phyloP scores from a whole-genome alignment of 176 grass and related monocot species.

The Alopecurus myosuroides region DNA sequence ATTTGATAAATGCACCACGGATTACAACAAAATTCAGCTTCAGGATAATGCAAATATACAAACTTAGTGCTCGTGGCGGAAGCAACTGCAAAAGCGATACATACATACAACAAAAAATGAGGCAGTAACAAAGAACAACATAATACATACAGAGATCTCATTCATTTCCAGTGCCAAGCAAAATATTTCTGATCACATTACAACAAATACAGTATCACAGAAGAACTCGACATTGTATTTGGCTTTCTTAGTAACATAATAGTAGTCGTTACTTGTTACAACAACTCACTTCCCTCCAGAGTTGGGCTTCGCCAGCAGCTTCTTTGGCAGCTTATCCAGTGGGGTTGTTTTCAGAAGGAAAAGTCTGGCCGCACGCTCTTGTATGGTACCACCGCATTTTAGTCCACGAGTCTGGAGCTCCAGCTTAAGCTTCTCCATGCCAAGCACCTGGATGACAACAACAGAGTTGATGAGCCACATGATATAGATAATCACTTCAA shows the following conservation, averaged over 20 bases:
- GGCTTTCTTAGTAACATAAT: background rate
- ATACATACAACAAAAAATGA: background rate
- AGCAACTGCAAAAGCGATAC: background rate
- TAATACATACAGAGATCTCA: slow-evolving; percentile 24
- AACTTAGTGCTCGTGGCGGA: background rate
- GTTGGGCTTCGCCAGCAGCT: slow-evolving; percentile 57
- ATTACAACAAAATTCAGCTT: background rate
- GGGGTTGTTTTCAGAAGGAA: slow-evolving; percentile 93
- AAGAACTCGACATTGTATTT: background rate
- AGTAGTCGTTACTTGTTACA: background rate
- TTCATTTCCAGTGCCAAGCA: slow-evolving; percentile 11
- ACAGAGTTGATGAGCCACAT: background rate
- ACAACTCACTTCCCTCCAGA: slow-evolving; percentile 24
- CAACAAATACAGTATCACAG: slow-evolving; percentile 14
- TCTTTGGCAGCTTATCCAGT: slow-evolving; percentile 88
- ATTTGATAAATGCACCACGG: background rate
- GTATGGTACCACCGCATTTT: slow-evolving; percentile 88
- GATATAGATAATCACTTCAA: background rate
- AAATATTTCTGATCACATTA: background rate
- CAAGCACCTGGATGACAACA: slow-evolving; percentile 48
- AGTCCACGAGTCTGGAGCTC: slow-evolving; percentile 62
- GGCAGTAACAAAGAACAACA: background rate
- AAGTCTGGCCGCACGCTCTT: slow-evolving; percentile 82
- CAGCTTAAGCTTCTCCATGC: slow-evolving; percentile 82
- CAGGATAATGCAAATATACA: background rate